These are phyloP conservation scores for Amniculicola lignicola DNA, from an alignment of 495 filamentous ascomycete species.

Conservation along the genomic window DNA sequence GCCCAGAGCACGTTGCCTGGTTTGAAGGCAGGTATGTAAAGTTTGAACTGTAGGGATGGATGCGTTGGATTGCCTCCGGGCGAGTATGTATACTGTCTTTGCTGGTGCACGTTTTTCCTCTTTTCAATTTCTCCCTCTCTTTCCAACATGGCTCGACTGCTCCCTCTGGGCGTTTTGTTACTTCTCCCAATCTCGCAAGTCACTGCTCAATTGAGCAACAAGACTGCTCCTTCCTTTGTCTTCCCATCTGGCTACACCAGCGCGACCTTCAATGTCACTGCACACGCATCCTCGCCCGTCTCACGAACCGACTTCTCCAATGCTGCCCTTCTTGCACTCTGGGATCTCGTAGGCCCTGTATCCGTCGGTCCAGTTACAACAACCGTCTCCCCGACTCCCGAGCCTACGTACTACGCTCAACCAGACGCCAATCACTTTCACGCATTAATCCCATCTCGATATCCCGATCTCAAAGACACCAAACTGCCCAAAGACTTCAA, in stretches of 20 bases:
- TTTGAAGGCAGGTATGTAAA: no score
- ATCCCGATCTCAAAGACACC: constrained; percentile 26
- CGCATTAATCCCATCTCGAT: constrained; percentile 37
- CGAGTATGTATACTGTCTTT: no score
- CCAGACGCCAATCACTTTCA: constrained; percentile 41
- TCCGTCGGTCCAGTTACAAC: constrained; percentile 45
- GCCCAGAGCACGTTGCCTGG: no score
- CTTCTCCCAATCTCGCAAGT: neutral
- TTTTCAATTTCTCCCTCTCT: neutral
- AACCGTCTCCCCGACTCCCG: constrained; percentile 47
- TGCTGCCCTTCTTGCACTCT: constrained; percentile 43
- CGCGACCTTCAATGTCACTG: constrained; percentile 44
- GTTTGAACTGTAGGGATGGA: no score
- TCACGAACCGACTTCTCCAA: constrained; percentile 44
- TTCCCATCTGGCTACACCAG: constrained; percentile 30
- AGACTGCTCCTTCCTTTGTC: constrained; percentile 7
- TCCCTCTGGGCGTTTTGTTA: constrained; percentile 5
- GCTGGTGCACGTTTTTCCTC: no score
- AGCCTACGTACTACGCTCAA: constrained; percentile 39
- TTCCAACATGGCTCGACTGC: constrained; percentile 19
- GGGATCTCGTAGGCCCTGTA: constrained; percentile 46
- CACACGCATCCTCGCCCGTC: constrained; percentile 38
- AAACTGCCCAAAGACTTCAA: constrained; percentile 68
- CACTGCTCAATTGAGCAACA: constrained; percentile 11
- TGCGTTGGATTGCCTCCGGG: no score